Evolutionary conservation across 108 stramenopile genomes (phyloP).

Genomic region (Fistulifera solaris): DNA sequence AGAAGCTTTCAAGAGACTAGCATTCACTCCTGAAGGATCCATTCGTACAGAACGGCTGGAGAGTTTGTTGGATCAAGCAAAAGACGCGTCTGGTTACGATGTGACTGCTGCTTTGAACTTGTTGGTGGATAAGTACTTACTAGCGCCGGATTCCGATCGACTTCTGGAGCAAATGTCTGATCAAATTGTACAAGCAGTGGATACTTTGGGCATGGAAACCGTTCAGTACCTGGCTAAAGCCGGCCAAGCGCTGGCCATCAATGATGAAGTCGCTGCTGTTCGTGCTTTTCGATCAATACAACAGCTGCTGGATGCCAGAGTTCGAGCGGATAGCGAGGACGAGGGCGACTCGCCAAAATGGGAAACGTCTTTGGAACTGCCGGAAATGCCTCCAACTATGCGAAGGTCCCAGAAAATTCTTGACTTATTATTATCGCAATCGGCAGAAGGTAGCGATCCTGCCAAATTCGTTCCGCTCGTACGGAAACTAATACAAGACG

Average conservation of each 20-base stretch:
- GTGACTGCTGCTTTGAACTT: slow-evolving; percentile 76
- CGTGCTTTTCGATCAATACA: slow-evolving; percentile 56
- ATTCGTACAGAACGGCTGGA: slow-evolving; percentile 89
- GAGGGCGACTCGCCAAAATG: slow-evolving; percentile 14
- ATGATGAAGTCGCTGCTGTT: slow-evolving; percentile 58
- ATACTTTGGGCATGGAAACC: slow-evolving; percentile 61
- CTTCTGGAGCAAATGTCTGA: slow-evolving; percentile 60
- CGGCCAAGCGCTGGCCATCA: slow-evolving; percentile 39
- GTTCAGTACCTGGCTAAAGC: slow-evolving; percentile 50
- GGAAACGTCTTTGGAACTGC: slow-evolving; percentile 20
- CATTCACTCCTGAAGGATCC: slow-evolving; percentile 69
- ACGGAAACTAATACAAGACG: slow-evolving; percentile 63
- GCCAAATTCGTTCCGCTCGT: slow-evolving; percentile 57
- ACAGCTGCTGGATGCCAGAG: slow-evolving; percentile 14
- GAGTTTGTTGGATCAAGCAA: slow-evolving; percentile 78
- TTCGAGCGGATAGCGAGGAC: slow-evolving; percentile 11
- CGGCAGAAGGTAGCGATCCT: slow-evolving; percentile 27
- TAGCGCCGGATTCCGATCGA: slow-evolving; percentile 59
- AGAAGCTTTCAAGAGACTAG: slow-evolving; percentile 71
- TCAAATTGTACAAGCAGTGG: slow-evolving; percentile 67
- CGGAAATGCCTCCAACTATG: slow-evolving; percentile 65
- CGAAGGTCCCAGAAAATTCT: slow-evolving; percentile 46
- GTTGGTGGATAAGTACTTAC: slow-evolving; percentile 59
- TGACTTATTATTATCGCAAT: slow-evolving; percentile 22
- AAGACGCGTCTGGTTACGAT: slow-evolving; percentile 61